Evolutionary conservation across 768 basidiomycete species (phyloP).

Genomic region (Lentinula edodes): DNA sequence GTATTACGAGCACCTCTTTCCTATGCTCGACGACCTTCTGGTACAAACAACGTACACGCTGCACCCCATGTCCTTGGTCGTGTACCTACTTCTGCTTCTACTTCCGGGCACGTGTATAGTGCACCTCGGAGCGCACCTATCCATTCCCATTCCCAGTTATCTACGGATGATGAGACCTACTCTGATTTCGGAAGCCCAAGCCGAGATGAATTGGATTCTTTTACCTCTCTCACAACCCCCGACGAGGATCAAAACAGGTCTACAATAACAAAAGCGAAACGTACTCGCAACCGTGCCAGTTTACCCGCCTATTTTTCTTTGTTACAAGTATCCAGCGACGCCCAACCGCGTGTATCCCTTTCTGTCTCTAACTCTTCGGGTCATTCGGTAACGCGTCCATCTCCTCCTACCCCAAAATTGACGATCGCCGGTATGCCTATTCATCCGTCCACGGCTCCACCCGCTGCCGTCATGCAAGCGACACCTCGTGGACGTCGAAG

Average conservation of each 20-base stretch:
- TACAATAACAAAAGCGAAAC: conserved; percentile 35
- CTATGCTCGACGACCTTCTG: conserved; percentile 66
- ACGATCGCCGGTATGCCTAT: conserved; percentile 25
- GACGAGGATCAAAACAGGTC: conserved; percentile 5
- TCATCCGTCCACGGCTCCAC: conserved; percentile 15
- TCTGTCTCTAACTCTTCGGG: conserved; percentile 40
- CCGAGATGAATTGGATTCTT: conserved; percentile 4
- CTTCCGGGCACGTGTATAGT: conserved; percentile 29
- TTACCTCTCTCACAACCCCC: conserved; percentile 15
- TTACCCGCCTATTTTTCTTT: conserved; percentile 75
- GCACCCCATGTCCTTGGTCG: conserved; percentile 47
- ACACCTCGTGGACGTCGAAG: conserved; percentile 53
- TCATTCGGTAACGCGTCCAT: conserved; percentile 40
- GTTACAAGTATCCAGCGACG: conserved; percentile 45
- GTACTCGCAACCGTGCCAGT: conserved; percentile 61
- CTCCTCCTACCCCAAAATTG: conserved; percentile 60
- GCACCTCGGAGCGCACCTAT: conserved; percentile 39
- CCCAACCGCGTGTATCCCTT: conserved; percentile 27
- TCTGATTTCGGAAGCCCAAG: conserved; percentile 28
- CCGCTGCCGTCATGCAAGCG: conserved; percentile 25
- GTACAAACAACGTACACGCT: conserved; percentile 62
- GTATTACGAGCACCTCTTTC: conserved; percentile 37
- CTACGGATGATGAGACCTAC: conserved; percentile 41
- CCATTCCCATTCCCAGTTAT: conserved; percentile 25
- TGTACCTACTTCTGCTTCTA: conserved; percentile 44